Evolutionary conservation across 2,329 filamentous ascomycete genomes (phyloP).

Genomic region (Fusarium metavorans): DNA sequence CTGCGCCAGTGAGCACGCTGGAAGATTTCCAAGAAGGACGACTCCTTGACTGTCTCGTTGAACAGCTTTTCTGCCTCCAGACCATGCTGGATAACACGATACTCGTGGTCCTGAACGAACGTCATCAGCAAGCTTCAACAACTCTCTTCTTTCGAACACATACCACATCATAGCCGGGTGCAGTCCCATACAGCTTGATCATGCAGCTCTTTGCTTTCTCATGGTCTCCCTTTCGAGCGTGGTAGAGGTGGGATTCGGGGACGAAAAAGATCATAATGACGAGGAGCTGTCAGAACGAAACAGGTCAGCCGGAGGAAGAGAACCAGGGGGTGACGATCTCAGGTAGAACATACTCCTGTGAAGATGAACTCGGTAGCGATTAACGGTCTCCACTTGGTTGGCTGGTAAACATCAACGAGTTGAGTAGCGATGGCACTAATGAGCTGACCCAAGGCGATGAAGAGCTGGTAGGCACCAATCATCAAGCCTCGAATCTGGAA

Average conservation of each 20-base stretch:
- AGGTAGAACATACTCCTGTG: not conserved
- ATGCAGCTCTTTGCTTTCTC: not conserved
- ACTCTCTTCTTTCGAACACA: not conserved
- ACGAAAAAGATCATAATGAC: not conserved
- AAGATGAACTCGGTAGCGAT: slow-evolving; percentile 11
- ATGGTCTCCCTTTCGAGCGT: not conserved
- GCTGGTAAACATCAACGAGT: slow-evolving; percentile 6
- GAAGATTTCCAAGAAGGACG: slow-evolving; percentile 19
- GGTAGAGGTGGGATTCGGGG: not conserved
- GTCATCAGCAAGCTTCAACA: not conserved
- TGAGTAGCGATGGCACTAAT: slow-evolving; percentile 11
- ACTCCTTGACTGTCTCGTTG: slow-evolving; percentile 2
- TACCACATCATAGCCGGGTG: not conserved
- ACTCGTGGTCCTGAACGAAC: not conserved
- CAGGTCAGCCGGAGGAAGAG: not conserved
- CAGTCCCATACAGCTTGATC: not conserved
- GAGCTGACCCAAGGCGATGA: slow-evolving; percentile 2
- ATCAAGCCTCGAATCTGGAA: slow-evolving; percentile 24
- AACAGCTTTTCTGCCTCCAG: not conserved
- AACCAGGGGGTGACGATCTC: not conserved
- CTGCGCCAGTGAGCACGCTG: slow-evolving; percentile 17
- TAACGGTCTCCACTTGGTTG: slow-evolving; percentile 9
- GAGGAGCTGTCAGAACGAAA: not conserved
- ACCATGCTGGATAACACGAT: not conserved
- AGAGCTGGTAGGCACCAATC: slow-evolving; percentile 22